phyloP scores from a whole-genome alignment of 345 rosid genomes.

The Boechera divaricarpa region DNA sequence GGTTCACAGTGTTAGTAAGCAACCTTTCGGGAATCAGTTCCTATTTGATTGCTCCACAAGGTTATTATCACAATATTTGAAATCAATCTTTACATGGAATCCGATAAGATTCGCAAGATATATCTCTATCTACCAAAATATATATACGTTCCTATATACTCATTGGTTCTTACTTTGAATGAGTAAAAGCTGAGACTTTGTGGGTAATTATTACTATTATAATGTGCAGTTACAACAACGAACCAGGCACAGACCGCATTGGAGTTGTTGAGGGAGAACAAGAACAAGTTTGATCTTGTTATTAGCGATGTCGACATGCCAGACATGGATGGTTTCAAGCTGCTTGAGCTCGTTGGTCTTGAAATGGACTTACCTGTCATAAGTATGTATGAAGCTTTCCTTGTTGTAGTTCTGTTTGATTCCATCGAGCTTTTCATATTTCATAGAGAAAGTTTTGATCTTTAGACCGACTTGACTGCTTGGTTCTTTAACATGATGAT shows the following conservation, averaged over 20 bases:
- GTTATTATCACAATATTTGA: no score
- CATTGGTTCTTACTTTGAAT: not conserved
- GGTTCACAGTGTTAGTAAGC: no score
- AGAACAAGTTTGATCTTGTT: slow-evolving; percentile 71
- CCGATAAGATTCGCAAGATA: no score
- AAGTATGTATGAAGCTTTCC: slow-evolving; percentile 55
- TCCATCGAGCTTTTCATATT: not conserved
- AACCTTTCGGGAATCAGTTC: no score
- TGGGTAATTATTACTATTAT: not conserved
- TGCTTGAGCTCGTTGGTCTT: slow-evolving; percentile 83
- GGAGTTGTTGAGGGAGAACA: slow-evolving; percentile 70
- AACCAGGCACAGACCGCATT: slow-evolving; percentile 63
- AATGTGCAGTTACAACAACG: slow-evolving; percentile 68
- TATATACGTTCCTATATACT: no score
- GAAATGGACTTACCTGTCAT: slow-evolving; percentile 89
- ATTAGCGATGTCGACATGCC: slow-evolving; percentile 89
- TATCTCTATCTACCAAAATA: no score
- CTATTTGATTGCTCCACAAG: no score
- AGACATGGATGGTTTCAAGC: slow-evolving; percentile 84
- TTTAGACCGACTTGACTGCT: no score
- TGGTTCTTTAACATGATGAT: not conserved
- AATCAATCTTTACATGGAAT: no score
- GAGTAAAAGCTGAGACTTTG: slow-evolving; percentile 29
- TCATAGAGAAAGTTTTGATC: slow-evolving; percentile 6
- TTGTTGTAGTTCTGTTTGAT: not conserved